These are phyloP conservation scores for Syncephalis fuscata DNA, from an alignment of 371 early-diverging fungal genomes.

Conservation along the genomic window DNA sequence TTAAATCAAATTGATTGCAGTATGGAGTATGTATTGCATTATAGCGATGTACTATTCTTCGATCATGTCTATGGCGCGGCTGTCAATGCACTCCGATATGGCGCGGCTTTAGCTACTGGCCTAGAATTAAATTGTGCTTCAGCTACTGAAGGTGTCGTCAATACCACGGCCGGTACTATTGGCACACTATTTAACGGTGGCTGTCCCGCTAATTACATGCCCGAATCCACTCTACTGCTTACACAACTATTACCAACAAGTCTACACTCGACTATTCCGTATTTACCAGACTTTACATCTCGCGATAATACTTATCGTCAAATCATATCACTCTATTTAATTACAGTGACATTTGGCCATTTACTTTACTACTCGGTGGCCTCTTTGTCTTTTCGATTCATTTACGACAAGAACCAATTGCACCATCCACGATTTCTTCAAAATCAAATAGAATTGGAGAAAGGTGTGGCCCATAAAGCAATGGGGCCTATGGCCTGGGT, in stretches of 20 bases:
- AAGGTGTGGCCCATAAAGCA: constrained; percentile 53
- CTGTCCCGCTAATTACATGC: neutral
- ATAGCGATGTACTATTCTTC: constrained; percentile 34
- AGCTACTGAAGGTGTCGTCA: too few relatives aligned
- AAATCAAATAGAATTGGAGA: constrained; percentile 78
- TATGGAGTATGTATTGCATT: constrained; percentile 60
- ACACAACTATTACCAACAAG: constrained; percentile 2
- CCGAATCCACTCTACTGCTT: neutral
- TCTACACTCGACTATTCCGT: constrained; percentile 1
- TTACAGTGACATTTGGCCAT: constrained; percentile 52
- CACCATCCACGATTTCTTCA: constrained; percentile 84
- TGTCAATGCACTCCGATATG: constrained; percentile 15
- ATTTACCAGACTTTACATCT: neutral
- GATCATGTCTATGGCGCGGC: constrained; percentile 28
- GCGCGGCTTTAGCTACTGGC: constrained; percentile 3
- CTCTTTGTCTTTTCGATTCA: constrained; percentile 48
- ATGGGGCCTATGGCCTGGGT: constrained; percentile 64
- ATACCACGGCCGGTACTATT: too few relatives aligned
- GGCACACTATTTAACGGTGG: too few relatives aligned
- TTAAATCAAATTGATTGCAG: neutral
- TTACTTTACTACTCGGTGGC: constrained; percentile 68
- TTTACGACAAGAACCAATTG: constrained; percentile 77
- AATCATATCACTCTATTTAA: constrained; percentile 39
- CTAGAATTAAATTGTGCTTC: neutral
- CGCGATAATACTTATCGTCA: constrained; percentile 51